Evolutionary conservation across 2,329 filamentous ascomycete species (phyloP).

Genomic region (Microthyrium microscopicum): DNA sequence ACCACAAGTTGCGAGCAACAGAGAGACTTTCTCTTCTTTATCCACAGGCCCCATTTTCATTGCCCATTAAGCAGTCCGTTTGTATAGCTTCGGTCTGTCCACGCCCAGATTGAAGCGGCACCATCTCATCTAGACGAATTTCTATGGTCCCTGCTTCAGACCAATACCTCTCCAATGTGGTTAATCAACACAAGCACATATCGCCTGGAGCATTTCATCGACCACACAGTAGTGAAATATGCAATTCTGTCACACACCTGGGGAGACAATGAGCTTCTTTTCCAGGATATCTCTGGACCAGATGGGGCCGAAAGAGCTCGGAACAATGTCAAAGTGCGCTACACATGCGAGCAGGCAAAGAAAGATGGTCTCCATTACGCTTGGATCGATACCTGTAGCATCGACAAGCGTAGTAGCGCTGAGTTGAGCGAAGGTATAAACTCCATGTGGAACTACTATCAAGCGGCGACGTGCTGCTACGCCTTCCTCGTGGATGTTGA

Average conservation of each 20-base stretch:
- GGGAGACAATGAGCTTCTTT: conserved; percentile 13
- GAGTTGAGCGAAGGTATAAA: conserved; percentile 7
- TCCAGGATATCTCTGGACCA: conserved; percentile 10
- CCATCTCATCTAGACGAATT: too few species aligned
- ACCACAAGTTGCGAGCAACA: too few species aligned
- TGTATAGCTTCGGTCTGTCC: too few species aligned
- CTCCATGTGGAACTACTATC: conserved; percentile 9
- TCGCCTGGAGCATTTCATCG: neutral
- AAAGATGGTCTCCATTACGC: conserved; percentile 5
- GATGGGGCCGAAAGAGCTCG: neutral
- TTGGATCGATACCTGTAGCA: conserved; percentile 9
- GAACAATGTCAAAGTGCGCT: conserved; percentile 1
- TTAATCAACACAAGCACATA: neutral
- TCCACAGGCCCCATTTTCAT: too few species aligned
- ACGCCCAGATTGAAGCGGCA: too few species aligned
- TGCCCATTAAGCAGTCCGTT: too few species aligned
- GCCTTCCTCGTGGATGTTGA: conserved; percentile 1
- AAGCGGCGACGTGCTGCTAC: conserved; percentile 5
- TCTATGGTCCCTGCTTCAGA: too few species aligned
- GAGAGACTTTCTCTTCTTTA: too few species aligned
- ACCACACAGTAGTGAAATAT: conserved; percentile 8
- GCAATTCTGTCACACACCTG: conserved; percentile 14
- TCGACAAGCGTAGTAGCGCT: conserved; percentile 5
- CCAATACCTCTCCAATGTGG: neutral
- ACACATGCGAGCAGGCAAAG: conserved; percentile 7